These are phyloP conservation scores for Ettlia oleoabundans DNA, from an alignment of 139 green algal genomes.

Conservation along the genomic window DNA sequence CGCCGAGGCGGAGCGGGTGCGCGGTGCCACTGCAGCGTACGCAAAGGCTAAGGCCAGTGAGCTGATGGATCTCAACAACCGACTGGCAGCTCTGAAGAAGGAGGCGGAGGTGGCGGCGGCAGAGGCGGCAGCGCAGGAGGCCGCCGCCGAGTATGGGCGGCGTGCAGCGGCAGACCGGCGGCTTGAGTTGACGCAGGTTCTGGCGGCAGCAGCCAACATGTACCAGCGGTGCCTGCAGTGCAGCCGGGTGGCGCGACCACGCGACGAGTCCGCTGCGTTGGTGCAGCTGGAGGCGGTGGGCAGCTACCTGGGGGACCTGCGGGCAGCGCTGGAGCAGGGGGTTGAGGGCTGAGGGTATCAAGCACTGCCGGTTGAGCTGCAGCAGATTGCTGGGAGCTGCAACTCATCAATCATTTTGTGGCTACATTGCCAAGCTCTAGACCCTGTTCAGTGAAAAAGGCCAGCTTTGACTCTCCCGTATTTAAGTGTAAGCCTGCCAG, in stretches of 20 bases:
- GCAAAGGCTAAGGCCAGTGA: slow-evolving; percentile 79
- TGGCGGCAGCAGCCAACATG: slow-evolving; percentile 77
- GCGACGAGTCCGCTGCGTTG: slow-evolving; percentile 67
- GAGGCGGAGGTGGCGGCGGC: slow-evolving; percentile 76
- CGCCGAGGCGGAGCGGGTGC: slow-evolving; percentile 57
- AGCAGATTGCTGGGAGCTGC: neutral
- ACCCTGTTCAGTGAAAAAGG: no score
- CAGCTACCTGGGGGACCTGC: slow-evolving; percentile 84
- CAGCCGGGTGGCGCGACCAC: slow-evolving; percentile 68
- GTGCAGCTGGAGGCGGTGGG: slow-evolving; percentile 88
- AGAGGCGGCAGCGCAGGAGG: slow-evolving; percentile 68
- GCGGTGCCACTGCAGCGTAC: slow-evolving; percentile 43
- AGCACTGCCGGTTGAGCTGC: neutral
- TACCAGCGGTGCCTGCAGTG: slow-evolving; percentile 69
- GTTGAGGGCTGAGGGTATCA: neutral
- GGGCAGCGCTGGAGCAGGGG: neutral
- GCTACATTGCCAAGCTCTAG: no score
- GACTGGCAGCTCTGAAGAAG: slow-evolving; percentile 80
- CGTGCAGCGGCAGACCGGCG: slow-evolving; percentile 74
- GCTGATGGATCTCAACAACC: slow-evolving; percentile 89
- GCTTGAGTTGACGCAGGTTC: slow-evolving; percentile 85
- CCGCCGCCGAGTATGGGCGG: slow-evolving; percentile 74
- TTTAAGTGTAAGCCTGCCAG: no score
- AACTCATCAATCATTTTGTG: no score
- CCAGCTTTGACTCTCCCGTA: no score